Conservation (phyloP, 2,329 filamentous ascomycete genomes). For the Sporothrix globosa region DNA sequence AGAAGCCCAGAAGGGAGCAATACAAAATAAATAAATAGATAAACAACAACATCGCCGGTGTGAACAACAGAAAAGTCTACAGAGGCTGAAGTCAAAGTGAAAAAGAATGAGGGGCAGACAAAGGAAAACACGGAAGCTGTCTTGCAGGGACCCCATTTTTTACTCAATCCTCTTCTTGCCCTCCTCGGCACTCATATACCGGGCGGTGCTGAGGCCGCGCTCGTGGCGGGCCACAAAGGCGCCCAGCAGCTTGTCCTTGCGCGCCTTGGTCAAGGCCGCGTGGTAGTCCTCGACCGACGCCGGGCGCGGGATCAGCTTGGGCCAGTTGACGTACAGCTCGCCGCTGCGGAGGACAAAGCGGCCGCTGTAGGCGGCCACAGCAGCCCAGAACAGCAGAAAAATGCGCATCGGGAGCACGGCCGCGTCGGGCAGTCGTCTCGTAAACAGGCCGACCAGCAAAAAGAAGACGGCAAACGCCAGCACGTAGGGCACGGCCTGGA, state of each 20-base stretch:
- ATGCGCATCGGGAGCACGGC: slow-evolving; percentile 79
- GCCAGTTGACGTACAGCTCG: slow-evolving; percentile 98
- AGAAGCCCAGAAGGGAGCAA: background rate
- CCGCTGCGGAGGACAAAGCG: slow-evolving; percentile 83
- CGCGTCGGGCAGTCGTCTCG: slow-evolving; percentile 70
- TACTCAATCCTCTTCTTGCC: slow-evolving; percentile 98
- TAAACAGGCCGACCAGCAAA: slow-evolving; percentile 73
- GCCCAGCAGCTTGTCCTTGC: slow-evolving; percentile 81
- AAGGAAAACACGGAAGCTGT: background rate
- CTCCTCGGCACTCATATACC: slow-evolving; percentile 86
- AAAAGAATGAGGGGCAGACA: background rate
- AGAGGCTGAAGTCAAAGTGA: background rate
- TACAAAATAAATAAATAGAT: background rate
- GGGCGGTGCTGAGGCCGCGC: slow-evolving; percentile 78
- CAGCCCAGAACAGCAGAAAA: slow-evolving; percentile 78
- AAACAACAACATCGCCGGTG: slow-evolving; percentile 11
- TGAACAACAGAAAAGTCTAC: background rate
- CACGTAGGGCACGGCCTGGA: slow-evolving; percentile 93
- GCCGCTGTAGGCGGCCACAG: slow-evolving; percentile 69
- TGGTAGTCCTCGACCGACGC: slow-evolving; percentile 87
- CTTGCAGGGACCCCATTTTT: background rate
- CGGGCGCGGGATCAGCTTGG: slow-evolving; percentile 86
- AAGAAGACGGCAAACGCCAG: slow-evolving; percentile 85
- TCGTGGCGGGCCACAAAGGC: slow-evolving; percentile 74
- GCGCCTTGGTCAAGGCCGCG: slow-evolving; percentile 79